These are phyloP conservation scores for Lipomyces orientalis DNA, from an alignment of 805 yeast species.

Conservation along the genomic window DNA sequence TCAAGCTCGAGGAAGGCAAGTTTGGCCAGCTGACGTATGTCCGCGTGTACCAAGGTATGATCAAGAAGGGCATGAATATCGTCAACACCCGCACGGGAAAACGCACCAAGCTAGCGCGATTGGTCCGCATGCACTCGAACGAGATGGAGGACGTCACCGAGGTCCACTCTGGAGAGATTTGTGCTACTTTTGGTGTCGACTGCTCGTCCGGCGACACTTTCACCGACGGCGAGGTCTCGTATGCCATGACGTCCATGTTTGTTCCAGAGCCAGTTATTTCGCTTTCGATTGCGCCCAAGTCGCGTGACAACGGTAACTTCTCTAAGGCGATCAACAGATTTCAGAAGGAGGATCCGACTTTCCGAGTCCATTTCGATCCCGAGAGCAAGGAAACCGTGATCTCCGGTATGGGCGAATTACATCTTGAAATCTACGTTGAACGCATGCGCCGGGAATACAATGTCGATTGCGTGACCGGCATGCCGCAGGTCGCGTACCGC, in stretches of 20 bases:
- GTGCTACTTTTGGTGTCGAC: constrained; percentile 99
- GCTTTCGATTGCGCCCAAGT: constrained; percentile 82
- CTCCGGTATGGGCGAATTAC: constrained; percentile 98
- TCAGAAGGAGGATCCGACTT: constrained; percentile 99
- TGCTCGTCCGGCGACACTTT: constrained; percentile 99
- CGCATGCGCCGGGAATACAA: constrained; percentile 97
- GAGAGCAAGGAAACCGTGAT: constrained; percentile 94
- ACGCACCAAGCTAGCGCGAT: constrained; percentile 87
- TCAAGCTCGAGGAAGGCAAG: constrained; percentile 97
- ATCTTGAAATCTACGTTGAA: constrained; percentile 95
- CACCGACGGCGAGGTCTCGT: constrained; percentile 77
- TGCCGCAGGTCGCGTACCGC: constrained; percentile 97
- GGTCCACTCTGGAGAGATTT: constrained; percentile 96
- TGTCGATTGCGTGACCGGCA: constrained; percentile 93
- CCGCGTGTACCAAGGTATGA: constrained; percentile 94
- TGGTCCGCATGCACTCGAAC: constrained; percentile 97
- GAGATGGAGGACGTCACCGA: constrained; percentile 98
- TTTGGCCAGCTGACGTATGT: constrained; percentile 97
- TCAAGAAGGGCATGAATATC: constrained; percentile 88
- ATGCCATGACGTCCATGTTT: constrained; percentile 96
- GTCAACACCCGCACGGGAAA: constrained; percentile 90
- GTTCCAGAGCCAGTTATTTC: constrained; percentile 99
- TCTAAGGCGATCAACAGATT: constrained; percentile 96
- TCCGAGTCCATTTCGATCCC: constrained; percentile 85
- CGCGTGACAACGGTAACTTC: constrained; percentile 85